Evolutionary conservation across 2,329 filamentous ascomycete species (phyloP).

Genomic region (Dothistroma septosporum): DNA sequence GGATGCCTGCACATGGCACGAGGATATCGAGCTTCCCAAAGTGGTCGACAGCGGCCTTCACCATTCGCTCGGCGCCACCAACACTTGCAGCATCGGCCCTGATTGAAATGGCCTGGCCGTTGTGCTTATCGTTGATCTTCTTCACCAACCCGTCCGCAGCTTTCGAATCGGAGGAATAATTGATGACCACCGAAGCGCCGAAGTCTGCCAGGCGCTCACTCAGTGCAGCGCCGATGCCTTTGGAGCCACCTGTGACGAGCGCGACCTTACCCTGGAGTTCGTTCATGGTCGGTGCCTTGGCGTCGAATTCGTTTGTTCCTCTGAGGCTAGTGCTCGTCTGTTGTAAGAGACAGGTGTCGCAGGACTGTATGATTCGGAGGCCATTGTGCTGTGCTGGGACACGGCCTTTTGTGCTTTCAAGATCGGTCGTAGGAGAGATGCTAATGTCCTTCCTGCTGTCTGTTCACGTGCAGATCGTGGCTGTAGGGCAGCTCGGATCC

Average conservation of each 20-base stretch:
- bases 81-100: conserved; percentile 53
- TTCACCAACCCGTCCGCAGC: conserved; percentile 54
- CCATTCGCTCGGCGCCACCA: conserved; percentile 46
- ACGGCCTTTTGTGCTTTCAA: neutral
- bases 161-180: conserved; percentile 55
- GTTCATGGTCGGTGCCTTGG: neutral
- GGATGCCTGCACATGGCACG: conserved; percentile 55
- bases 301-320: too few relatives aligned
- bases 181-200: conserved; percentile 46
- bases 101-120: conserved; percentile 45
- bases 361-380: neutral
- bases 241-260: conserved; percentile 15
- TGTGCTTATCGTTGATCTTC: conserved; percentile 33
- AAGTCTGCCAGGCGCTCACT: conserved; percentile 31
- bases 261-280: conserved; percentile 16
- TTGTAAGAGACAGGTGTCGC: neutral
- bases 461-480: neutral
- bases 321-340: neutral
- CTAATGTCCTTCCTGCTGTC: neutral
- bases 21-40: conserved; percentile 58
- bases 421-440: neutral
- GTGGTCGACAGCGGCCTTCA: conserved; percentile 46
- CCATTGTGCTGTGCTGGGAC: neutral
- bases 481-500: neutral
- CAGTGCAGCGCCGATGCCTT: conserved; percentile 14